Evolutionary conservation across 169 alveolate genomes (phyloP).

Genomic region (Babesia sp.): DNA sequence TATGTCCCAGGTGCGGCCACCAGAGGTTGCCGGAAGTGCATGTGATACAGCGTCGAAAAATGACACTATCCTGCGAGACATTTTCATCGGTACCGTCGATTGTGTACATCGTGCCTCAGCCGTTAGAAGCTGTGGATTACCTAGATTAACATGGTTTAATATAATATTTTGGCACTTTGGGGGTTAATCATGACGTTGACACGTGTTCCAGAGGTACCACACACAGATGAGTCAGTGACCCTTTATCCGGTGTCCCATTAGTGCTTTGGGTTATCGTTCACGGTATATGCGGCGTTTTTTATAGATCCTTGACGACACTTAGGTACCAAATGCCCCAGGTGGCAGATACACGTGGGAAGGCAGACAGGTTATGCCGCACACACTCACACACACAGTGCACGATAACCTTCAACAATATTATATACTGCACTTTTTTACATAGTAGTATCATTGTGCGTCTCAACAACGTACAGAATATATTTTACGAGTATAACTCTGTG

Average conservation of each 20-base stretch:
- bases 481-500: too few species aligned
- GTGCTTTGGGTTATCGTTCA: too few species aligned
- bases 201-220: neutral
- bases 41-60: conserved; percentile 8
- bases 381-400: neutral
- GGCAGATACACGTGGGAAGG: neutral
- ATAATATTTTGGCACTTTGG: neutral
- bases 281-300: too few species aligned
- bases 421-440: too few species aligned
- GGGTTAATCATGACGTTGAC: neutral
- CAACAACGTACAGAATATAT: too few species aligned
- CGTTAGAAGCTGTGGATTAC: neutral
- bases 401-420: too few species aligned
- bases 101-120: conserved; percentile 4
- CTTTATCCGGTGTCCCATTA: neutral
- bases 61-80: neutral
- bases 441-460: too few species aligned
- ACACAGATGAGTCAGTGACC: neutral
- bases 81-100: conserved; percentile 19
- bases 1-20: conserved; percentile 16
- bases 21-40: conserved; percentile 6
- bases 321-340: neutral
- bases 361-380: neutral
- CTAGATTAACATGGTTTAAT: neutral
- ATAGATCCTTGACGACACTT: too few species aligned